phyloP scores from a whole-genome alignment of 768 basidiomycete species.

The Favolaschia claudopus region DNA sequence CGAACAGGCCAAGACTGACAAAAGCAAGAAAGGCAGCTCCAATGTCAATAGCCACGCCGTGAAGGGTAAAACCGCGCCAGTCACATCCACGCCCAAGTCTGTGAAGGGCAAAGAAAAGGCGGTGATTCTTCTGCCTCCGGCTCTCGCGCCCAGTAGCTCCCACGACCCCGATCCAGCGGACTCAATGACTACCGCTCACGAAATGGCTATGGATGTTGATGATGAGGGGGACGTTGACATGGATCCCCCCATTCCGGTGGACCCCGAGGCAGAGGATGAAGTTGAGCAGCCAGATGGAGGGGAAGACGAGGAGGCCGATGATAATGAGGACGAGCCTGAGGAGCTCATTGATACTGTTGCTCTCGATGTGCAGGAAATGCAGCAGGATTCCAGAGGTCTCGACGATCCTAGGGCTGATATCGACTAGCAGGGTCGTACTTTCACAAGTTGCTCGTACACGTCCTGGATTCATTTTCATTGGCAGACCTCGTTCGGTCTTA shows the following conservation, averaged over 20 bases:
- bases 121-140: slow-evolving; percentile 31
- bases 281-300: slow-evolving; percentile 30
- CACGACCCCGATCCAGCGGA: slow-evolving; percentile 30
- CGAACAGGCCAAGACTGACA: slow-evolving; percentile 67
- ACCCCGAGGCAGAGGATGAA: slow-evolving; percentile 30
- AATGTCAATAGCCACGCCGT: slow-evolving; percentile 23
- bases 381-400: slow-evolving; percentile 45
- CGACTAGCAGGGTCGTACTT: too few species aligned
- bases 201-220: slow-evolving; percentile 42
- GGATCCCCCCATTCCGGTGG: slow-evolving; percentile 31
- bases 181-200: slow-evolving; percentile 37
- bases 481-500: too few species aligned
- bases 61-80: slow-evolving; percentile 36
- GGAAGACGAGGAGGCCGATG: slow-evolving; percentile 45
- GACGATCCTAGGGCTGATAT: slow-evolving; percentile 35
- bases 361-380: slow-evolving; percentile 53
- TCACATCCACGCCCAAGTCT: slow-evolving; percentile 23
- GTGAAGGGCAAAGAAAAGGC: slow-evolving; percentile 45
- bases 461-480: too few species aligned
- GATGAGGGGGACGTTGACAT: slow-evolving; percentile 37
- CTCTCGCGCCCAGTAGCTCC: slow-evolving; percentile 35
- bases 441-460: too few species aligned
- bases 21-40: slow-evolving; percentile 50
- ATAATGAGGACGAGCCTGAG: slow-evolving; percentile 49
- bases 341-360: slow-evolving; percentile 50